phyloP scores from a whole-genome alignment of 306 rosid species.

The Fragaria iinumae region DNA sequence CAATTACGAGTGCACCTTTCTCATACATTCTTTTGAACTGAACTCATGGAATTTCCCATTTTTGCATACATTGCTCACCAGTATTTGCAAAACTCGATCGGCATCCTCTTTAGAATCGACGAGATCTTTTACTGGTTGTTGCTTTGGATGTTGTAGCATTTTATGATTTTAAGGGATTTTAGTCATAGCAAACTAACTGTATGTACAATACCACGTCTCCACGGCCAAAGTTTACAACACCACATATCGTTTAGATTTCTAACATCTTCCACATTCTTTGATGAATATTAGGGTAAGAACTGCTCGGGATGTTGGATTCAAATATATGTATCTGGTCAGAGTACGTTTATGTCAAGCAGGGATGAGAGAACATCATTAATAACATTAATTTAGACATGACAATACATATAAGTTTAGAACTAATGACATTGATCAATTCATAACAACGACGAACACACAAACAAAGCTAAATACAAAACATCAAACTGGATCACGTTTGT shows the following conservation, averaged over 20 bases:
- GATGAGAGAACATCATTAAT: too few species aligned
- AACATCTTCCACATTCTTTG: too few species aligned
- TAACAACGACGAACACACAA: background rate
- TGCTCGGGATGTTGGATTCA: too few species aligned
- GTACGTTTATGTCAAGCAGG: too few species aligned
- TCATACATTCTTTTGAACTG: slow-evolving; percentile 5
- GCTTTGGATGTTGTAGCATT: background rate
- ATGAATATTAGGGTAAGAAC: too few species aligned
- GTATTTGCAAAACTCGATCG: background rate
- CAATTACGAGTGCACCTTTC: slow-evolving; percentile 24
- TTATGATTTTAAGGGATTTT: background rate
- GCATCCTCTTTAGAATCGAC: background rate
- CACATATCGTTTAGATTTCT: too few species aligned
- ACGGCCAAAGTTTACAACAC: too few species aligned
- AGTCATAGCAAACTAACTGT: background rate
- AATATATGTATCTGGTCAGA: too few species aligned
- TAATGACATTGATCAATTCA: background rate
- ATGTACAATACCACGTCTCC: too few species aligned
- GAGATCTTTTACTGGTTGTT: background rate
- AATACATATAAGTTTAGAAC: too few species aligned
- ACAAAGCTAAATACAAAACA: background rate
- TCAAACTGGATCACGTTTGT: background rate
- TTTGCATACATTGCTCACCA: background rate
- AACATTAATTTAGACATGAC: too few species aligned
- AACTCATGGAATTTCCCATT: slow-evolving; percentile 5